A percentile compares a stretch with the other conserved stretches of the same genome.
These are phyloP conservation scores for Rutidosis leptorrhynchoides DNA, from an alignment of 129 eudicot genomes.

Conservation along the genomic window DNA sequence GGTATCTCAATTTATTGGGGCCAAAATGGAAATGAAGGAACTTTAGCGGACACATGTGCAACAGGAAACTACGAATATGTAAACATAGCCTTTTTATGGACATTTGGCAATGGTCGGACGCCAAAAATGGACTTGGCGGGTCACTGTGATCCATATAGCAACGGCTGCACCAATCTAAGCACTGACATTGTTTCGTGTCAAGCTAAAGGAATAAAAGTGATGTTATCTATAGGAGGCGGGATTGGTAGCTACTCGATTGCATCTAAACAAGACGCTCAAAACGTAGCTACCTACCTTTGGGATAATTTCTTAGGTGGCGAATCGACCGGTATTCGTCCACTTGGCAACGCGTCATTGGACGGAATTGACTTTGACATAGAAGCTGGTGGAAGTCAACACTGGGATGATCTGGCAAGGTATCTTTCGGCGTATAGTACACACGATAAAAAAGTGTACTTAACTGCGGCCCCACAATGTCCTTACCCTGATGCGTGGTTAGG, in stretches of 20 bases:
- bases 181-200: conserved; percentile 32
- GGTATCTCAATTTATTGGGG: conserved; percentile 41
- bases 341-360: conserved; percentile 35
- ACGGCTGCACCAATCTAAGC: conserved; percentile 31
- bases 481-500: conserved; percentile 36
- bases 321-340: conserved; percentile 27
- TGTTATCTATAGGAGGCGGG: conserved; percentile 42
- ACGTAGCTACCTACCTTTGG: conserved; percentile 32
- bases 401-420: conserved; percentile 35
- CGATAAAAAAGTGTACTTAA: conserved; percentile 34
- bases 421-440: conserved; percentile 23
- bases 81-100: conserved; percentile 37
- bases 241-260: conserved; percentile 30
- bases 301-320: conserved; percentile 37
- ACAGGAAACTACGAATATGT: conserved; percentile 31
- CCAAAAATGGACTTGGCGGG: conserved; percentile 36
- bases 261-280: conserved; percentile 28
- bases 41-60: conserved; percentile 35
- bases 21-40: conserved; percentile 42
- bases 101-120: conserved; percentile 38
- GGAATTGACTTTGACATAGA: conserved; percentile 48
- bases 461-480: conserved; percentile 48
- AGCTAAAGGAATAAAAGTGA: conserved; percentile 35
- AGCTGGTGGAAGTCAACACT: conserved; percentile 28
- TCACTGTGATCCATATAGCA: conserved; percentile 35